A percentile compares a stretch with the other conserved stretches of the same genome.
These are phyloP conservation scores for Pseudoperonospora humuli DNA, from an alignment of 352 stramenopile genomes.

Conservation along the genomic window DNA sequence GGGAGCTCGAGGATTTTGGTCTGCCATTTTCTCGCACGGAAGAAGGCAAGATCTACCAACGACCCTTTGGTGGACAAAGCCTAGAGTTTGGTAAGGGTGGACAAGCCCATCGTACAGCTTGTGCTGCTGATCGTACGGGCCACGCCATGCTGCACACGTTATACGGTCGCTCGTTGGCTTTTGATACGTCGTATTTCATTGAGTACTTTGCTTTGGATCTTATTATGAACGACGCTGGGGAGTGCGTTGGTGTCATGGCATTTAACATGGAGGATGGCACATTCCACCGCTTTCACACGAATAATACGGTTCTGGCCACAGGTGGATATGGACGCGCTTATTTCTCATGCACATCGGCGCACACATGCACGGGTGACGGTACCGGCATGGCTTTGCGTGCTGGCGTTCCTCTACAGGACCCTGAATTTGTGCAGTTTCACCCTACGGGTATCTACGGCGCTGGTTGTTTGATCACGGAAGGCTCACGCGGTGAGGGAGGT, in stretches of 20 bases:
- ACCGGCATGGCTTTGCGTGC: conserved; percentile 94
- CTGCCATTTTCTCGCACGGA: conserved; percentile 95
- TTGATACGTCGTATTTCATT: conserved; percentile 97
- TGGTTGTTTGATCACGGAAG: conserved; percentile 96
- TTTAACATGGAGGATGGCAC: conserved; percentile 97
- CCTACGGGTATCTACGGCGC: conserved; percentile 97
- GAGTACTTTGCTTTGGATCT: conserved; percentile 97
- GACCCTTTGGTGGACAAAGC: conserved; percentile 94
- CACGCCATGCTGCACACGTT: conserved; percentile 97
- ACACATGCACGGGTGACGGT: conserved; percentile 96
- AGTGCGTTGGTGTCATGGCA: conserved; percentile 91
- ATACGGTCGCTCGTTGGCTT: conserved; percentile 93
- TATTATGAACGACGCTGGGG: conserved; percentile 89
- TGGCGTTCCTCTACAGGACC: conserved; percentile 91
- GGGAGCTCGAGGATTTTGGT: conserved; percentile 94
- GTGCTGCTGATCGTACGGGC: conserved; percentile 92
- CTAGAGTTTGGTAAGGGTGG: conserved; percentile 95
- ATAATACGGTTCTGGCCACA: conserved; percentile 89
- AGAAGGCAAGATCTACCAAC: conserved; percentile 96
- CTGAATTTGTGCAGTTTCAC: conserved; percentile 98
- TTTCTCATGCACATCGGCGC: conserved; percentile 94
- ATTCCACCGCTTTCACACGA: conserved; percentile 92
- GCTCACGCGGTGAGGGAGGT: conserved; percentile 92
- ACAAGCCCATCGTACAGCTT: conserved; percentile 91
- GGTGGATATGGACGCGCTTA: conserved; percentile 94